Evolutionary conservation across 2,329 filamentous ascomycete species (phyloP), one percentile per base, ranked within the genome.

Genomic region (Hymenoscyphus salicellus): DNA sequence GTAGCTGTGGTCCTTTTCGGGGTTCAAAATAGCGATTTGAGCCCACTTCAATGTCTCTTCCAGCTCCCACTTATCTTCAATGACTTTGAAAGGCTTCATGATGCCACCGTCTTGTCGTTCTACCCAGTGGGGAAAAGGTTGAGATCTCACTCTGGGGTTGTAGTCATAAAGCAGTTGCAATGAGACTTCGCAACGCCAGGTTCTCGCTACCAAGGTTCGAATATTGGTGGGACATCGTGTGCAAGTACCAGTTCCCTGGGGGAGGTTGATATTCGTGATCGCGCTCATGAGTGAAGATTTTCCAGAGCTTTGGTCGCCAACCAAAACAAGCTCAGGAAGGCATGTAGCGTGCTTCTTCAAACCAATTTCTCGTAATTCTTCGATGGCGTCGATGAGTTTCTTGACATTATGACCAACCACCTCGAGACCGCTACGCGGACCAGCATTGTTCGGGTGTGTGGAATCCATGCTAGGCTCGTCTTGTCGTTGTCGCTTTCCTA

Each of bases 181-280:
- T 0, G 82, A 86, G 0, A 96, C 83, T 0, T 82, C 81, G 61
- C 91, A 95, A 0, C 81, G 85, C 88, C 91, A 95, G 0, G 83
- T 78, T 0, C 81, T 78, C 0, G 85, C 81, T 1, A 82, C 78
- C 0, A 84, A 88, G 1, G 73, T 75, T 38, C 90, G 88, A 60
- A 96, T 95, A 62, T 93, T 90, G 0, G 96, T 83, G 0, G 92
- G 92, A 64, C 91, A 96, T 0, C 89, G 80, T 0, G 93, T 97
- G 72, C 93, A 96, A 0, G 89, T 90, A 0, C 89, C 89, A 3
- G 85, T 84, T 49, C 84, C 86, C 1, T 89, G 83, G 0, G 92
- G 92, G 0, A 94, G 84, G 23, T 87, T 87, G 28, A 95, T 88
- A 3, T 88, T 89, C 0, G 84, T 81, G 57, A 90, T 84, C 0